phyloP scores from a whole-genome alignment of 139 green algal species.

The Ulvella scutata region DNA sequence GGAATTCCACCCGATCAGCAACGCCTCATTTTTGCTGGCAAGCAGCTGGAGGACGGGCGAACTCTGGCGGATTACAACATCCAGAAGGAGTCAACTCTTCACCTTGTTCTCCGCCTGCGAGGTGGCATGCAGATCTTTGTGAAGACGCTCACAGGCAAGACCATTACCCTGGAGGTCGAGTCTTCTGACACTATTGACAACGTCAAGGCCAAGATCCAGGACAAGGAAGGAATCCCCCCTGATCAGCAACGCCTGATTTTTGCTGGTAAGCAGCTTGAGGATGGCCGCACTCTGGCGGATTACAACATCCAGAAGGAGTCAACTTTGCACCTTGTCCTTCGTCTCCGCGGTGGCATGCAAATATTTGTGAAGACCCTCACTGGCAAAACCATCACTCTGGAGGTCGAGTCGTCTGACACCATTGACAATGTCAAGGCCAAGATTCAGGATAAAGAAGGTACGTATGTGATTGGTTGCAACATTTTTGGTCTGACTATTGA shows the following conservation, averaged over 20 bases:
- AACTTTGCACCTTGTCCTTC: constrained; percentile 55
- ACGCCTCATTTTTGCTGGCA: constrained; percentile 88
- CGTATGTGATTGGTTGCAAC: not conserved
- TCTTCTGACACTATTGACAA: constrained; percentile 75
- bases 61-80: constrained; percentile 93
- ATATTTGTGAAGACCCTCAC: constrained; percentile 89
- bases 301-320: constrained; percentile 97
- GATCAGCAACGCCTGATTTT: constrained; percentile 97
- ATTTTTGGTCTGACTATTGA: not conserved
- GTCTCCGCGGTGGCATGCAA: constrained; percentile 61
- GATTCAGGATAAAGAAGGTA: constrained; percentile 53
- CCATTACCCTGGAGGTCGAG: constrained; percentile 68
- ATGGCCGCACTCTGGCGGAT: constrained; percentile 86
- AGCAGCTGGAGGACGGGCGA: constrained; percentile 88
- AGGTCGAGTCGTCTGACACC: constrained; percentile 45
- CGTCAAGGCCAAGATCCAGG: constrained; percentile 91
- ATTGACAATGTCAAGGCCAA: constrained; percentile 67
- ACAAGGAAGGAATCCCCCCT: constrained; percentile 88
- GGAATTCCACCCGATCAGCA: constrained; percentile 87
- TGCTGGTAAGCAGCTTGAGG: constrained; percentile 94
- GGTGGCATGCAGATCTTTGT: constrained; percentile 37
- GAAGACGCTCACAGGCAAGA: constrained; percentile 82
- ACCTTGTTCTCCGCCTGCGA: constrained; percentile 65
- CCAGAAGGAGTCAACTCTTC: constrained; percentile 75
- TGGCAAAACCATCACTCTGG: constrained; percentile 56